Evolutionary conservation across 306 rosid species (phyloP).

Genomic region (Gynostemma pentaphyllum): DNA sequence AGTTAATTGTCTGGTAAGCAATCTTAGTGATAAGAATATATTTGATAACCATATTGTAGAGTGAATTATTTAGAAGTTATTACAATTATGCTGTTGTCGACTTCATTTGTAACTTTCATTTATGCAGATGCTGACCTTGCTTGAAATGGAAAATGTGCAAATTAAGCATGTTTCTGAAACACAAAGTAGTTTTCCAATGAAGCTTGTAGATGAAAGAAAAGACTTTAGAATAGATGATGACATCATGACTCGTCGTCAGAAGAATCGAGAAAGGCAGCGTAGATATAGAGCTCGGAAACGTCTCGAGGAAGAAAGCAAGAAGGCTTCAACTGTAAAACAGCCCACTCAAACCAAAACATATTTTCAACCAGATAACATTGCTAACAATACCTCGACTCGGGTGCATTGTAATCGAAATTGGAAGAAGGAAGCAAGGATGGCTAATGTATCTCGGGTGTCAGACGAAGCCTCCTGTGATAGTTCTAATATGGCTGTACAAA

Average conservation of each 20-base stretch:
- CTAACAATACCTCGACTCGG: slow-evolving; percentile 27
- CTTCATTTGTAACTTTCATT: not conserved
- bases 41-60: not conserved
- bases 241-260: slow-evolving; percentile 49
- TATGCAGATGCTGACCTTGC: slow-evolving; percentile 34
- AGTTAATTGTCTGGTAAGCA: not conserved
- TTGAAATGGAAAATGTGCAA: slow-evolving; percentile 50
- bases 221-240: slow-evolving; percentile 37
- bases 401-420: slow-evolving; percentile 54
- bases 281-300: slow-evolving; percentile 91
- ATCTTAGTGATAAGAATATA: not conserved
- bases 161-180: slow-evolving; percentile 18
- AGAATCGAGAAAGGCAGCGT: slow-evolving; percentile 86
- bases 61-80: not conserved
- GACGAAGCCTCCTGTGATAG: slow-evolving; percentile 26
- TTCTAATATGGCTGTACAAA: slow-evolving; percentile 16
- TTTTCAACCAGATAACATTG: slow-evolving; percentile 19
- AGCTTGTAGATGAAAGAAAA: slow-evolving; percentile 33
- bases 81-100: not conserved
- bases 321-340: slow-evolving; percentile 23
- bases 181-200: slow-evolving; percentile 39
- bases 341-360: slow-evolving; percentile 20
- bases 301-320: slow-evolving; percentile 49
- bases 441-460: slow-evolving; percentile 25
- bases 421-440: slow-evolving; percentile 82